Percentiles rank a stretch among this genome's conserved stretches.
Evolutionary conservation across 495 filamentous ascomycete genomes (phyloP).

Genomic region (Aspergillus saccharolyticus): DNA sequence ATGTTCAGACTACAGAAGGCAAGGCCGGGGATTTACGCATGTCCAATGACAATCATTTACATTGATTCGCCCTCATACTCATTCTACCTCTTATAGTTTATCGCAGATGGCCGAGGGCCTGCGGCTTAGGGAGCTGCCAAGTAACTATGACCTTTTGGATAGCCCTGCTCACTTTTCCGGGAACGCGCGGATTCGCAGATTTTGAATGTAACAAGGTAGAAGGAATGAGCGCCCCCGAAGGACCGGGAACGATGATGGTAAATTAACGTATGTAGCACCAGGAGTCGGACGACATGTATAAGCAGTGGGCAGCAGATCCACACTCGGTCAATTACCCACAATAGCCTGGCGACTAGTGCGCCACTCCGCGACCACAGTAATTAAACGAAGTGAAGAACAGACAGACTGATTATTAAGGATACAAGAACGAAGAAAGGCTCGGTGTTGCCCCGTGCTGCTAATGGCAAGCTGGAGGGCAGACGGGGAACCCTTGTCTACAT

Average conservation of each 20-base stretch:
- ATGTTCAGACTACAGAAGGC: background rate
- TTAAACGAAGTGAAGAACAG: background rate
- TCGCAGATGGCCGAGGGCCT: too few species aligned
- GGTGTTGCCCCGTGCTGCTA: background rate
- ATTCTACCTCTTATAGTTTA: too few species aligned
- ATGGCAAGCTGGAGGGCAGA: background rate
- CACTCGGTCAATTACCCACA: background rate
- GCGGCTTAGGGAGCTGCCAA: too few species aligned
- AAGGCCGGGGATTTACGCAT: background rate
- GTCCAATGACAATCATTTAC: background rate
- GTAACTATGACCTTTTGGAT: too few species aligned
- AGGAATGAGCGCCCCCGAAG: too few species aligned
- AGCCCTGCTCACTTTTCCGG: too few species aligned
- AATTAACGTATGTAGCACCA: background rate
- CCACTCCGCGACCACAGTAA: background rate
- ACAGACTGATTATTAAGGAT: background rate
- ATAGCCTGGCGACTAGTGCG: background rate
- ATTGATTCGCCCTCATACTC: background rate
- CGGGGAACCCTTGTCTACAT: background rate
- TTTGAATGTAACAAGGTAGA: too few species aligned
- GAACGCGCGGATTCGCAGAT: too few species aligned
- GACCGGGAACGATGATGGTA: too few species aligned
- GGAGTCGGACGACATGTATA: background rate
- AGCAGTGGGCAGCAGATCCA: background rate
- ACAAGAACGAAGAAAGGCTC: background rate